These are phyloP conservation scores for Ceratobasidium sp. DNA, from an alignment of 1,284 basidiomycete species.

Conservation along the genomic window DNA sequence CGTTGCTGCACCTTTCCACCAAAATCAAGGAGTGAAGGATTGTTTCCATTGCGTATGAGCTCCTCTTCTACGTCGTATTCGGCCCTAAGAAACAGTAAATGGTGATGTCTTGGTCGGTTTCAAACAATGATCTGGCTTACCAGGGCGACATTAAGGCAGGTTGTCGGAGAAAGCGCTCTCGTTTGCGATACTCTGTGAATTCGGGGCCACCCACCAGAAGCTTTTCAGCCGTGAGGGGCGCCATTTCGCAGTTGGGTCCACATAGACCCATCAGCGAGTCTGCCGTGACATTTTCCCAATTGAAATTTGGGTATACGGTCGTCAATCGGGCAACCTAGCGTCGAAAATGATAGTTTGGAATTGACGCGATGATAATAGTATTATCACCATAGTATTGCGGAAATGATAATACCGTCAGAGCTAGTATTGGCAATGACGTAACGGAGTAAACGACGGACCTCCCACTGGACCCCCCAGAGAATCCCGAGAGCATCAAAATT, in stretches of 20 bases:
- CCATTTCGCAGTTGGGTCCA: neutral
- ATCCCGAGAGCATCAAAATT: slow-evolving; percentile 33
- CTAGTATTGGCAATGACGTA: neutral
- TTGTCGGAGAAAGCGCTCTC: neutral
- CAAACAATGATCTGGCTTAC: neutral
- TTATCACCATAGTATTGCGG: slow-evolving; percentile 22
- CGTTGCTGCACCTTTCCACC: slow-evolving; percentile 43
- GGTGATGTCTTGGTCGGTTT: neutral
- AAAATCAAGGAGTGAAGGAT: slow-evolving; percentile 17
- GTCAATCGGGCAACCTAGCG: slow-evolving; percentile 15
- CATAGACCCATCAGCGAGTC: neutral
- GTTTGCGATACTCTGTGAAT: neutral
- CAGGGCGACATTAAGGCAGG: neutral
- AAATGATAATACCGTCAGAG: neutral
- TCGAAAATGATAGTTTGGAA: neutral
- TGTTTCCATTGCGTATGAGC: neutral
- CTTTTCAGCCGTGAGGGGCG: neutral
- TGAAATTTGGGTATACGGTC: neutral
- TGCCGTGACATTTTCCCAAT: neutral
- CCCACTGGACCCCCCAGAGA: slow-evolving; percentile 46
- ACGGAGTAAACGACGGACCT: slow-evolving; percentile 22
- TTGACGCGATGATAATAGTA: neutral
- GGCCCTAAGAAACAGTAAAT: slow-evolving; percentile 7
- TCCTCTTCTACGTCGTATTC: slow-evolving; percentile 44
- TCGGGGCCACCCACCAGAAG: neutral